These are phyloP conservation scores for Fusarium sp. DNA, from an alignment of 2,329 filamentous ascomycete genomes.

Conservation along the genomic window DNA sequence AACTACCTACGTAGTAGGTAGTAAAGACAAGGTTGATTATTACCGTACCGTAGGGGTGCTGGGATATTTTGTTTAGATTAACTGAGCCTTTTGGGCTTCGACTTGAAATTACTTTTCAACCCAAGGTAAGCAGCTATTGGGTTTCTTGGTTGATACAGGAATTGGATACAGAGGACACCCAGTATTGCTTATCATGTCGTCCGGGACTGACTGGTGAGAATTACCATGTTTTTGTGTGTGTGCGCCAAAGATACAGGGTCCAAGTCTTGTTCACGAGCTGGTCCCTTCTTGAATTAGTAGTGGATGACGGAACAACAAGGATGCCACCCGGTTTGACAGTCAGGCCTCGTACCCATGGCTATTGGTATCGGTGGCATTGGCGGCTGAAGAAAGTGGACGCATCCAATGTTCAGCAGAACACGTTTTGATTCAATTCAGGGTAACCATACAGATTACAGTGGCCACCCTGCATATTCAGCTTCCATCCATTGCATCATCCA, in stretches of 20 bases:
- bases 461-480: constrained; percentile 18
- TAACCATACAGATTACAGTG: constrained; percentile 2
- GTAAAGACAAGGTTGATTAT: constrained; percentile 4
- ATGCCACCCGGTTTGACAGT: constrained; percentile 37
- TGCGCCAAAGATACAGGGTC: constrained; percentile 35
- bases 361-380: background rate
- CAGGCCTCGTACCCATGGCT: constrained; percentile 7
- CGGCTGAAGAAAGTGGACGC: background rate
- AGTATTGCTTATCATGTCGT: constrained; percentile 4
- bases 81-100: background rate
- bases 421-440: constrained; percentile 28
- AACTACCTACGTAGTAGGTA: background rate
- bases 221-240: constrained; percentile 22
- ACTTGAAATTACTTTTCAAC: background rate
- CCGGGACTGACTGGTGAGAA: constrained; percentile 15
- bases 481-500: constrained; percentile 22
- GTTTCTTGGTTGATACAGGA: background rate
- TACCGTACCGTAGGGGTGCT: background rate
- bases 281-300: constrained; percentile 33
- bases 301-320: constrained; percentile 38
- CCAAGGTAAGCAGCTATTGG: background rate
- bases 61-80: background rate
- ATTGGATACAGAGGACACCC: background rate
- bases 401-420: constrained; percentile 14
- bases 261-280: constrained; percentile 40